Percentiles rank a stretch among this genome's conserved stretches.
These are phyloP conservation scores for Cystofilobasidium capitatum DNA, from an alignment of 768 basidiomycete genomes.

Conservation along the genomic window DNA sequence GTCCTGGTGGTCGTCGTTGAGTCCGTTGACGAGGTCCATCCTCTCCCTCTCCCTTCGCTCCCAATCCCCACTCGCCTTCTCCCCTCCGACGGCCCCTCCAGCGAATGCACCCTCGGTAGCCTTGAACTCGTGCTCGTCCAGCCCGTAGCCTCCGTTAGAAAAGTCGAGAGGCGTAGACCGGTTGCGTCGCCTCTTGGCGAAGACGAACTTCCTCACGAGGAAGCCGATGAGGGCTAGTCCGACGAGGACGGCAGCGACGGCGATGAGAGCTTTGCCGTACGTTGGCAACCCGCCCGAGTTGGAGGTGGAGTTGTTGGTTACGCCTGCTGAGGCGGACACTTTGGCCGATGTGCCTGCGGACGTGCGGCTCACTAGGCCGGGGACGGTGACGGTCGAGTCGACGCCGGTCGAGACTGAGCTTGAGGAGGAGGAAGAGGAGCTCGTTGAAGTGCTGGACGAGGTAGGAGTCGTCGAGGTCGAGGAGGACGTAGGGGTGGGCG, in stretches of 20 bases:
- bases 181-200: neutral
- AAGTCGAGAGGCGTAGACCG: constrained; percentile 15
- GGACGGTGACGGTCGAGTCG: neutral
- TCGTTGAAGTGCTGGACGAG: neutral
- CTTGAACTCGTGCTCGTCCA: constrained; percentile 25
- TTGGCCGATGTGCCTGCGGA: neutral
- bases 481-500: neutral
- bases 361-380: neutral
- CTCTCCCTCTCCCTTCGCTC: constrained; percentile 19
- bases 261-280: neutral
- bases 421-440: neutral
- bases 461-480: neutral
- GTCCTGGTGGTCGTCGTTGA: neutral
- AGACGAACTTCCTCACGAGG: neutral
- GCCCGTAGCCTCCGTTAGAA: constrained; percentile 6
- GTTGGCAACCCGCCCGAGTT: neutral
- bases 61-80: constrained; percentile 10
- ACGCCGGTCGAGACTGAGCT: neutral
- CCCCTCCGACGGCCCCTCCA: neutral
- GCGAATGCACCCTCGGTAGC: constrained; percentile 16
- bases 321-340: neutral
- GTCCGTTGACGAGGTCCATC: neutral
- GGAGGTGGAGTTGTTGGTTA: neutral
- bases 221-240: neutral
- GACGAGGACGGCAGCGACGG: neutral